A percentile compares a stretch with the other conserved stretches of the same genome.
Evolutionary conservation across 495 filamentous ascomycete genomes (phyloP).

Genomic region (Polyplosphaeria fusca): DNA sequence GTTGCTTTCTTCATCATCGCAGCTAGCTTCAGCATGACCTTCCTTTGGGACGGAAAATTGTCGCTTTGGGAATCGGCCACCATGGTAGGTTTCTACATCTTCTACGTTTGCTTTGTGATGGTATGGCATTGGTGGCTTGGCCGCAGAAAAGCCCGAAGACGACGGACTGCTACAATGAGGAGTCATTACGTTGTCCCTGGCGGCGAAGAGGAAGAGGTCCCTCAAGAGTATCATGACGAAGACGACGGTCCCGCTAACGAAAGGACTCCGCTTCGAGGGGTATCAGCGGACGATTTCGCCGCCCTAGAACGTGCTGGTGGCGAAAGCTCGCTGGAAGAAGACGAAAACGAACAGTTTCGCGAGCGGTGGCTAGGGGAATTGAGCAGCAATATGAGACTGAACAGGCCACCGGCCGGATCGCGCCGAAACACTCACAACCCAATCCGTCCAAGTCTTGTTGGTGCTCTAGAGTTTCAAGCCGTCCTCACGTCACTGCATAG

Average conservation of each 20-base stretch:
- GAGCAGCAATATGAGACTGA: constrained; percentile 88
- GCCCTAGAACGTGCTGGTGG: constrained; percentile 62
- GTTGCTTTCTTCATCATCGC: constrained; percentile 91
- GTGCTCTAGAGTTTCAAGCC: constrained; percentile 89
- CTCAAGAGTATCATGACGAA: constrained; percentile 66
- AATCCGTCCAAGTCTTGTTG: constrained; percentile 89
- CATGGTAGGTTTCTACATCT: constrained; percentile 90
- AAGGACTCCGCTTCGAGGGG: constrained; percentile 47
- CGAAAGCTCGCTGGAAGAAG: constrained; percentile 53
- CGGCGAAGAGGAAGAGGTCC: constrained; percentile 67
- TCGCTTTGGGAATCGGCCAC: constrained; percentile 80
- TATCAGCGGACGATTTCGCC: constrained; percentile 65
- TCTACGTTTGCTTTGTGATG: constrained; percentile 87
- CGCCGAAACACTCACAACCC: constrained; percentile 74
- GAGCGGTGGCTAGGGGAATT: constrained; percentile 76
- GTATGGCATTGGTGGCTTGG: constrained; percentile 86
- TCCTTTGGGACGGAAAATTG: constrained; percentile 80
- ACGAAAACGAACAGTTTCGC: constrained; percentile 69
- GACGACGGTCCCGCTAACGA: constrained; percentile 59
- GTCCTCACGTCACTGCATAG: constrained; percentile 79
- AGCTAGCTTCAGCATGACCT: constrained; percentile 79
- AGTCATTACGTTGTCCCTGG: constrained; percentile 66
- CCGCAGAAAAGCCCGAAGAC: constrained; percentile 55
- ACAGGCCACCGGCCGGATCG: constrained; percentile 58
- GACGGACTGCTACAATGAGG: constrained; percentile 66